Evolutionary conservation across 495 filamentous ascomycete genomes (phyloP).

Genomic region (Xylaria castorea): DNA sequence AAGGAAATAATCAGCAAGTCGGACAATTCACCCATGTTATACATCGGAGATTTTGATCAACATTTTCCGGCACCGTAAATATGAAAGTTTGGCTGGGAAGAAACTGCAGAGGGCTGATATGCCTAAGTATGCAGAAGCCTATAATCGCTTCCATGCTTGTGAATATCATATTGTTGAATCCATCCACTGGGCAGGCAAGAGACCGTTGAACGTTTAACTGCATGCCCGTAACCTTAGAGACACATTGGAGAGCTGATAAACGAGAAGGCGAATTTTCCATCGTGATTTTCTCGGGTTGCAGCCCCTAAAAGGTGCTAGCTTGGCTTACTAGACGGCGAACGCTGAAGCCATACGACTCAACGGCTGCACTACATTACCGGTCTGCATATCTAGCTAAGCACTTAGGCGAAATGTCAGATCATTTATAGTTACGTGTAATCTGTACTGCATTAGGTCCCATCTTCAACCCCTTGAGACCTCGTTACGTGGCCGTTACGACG

Average conservation of each 20-base stretch:
- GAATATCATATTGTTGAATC: background rate
- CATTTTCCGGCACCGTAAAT: background rate
- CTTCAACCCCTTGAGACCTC: background rate
- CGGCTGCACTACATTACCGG: background rate
- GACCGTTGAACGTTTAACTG: background rate
- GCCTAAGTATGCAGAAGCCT: background rate
- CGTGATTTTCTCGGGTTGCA: slow-evolving; percentile 5
- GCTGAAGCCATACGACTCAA: slow-evolving; percentile 3
- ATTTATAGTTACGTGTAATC: slow-evolving; percentile 16
- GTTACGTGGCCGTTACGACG: background rate
- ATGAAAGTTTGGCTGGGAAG: background rate
- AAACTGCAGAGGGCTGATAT: background rate
- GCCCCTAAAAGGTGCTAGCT: slow-evolving; percentile 2
- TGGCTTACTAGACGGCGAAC: background rate
- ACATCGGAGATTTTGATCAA: slow-evolving; percentile 27
- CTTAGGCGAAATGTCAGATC: slow-evolving; percentile 15
- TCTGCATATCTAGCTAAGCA: slow-evolving; percentile 17
- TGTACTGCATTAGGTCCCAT: slow-evolving; percentile 1
- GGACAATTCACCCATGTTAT: slow-evolving; percentile 19
- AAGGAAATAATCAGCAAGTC: background rate
- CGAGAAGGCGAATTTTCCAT: background rate
- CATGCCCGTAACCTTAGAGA: background rate
- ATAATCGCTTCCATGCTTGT: slow-evolving; percentile 2
- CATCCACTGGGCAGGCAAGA: background rate
- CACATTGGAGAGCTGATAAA: background rate